Percentiles rank a stretch among this genome's conserved stretches.
phyloP scores from a whole-genome alignment of 192 early-diverging fungal species.

The Gryganskiella cystojenkinii region DNA sequence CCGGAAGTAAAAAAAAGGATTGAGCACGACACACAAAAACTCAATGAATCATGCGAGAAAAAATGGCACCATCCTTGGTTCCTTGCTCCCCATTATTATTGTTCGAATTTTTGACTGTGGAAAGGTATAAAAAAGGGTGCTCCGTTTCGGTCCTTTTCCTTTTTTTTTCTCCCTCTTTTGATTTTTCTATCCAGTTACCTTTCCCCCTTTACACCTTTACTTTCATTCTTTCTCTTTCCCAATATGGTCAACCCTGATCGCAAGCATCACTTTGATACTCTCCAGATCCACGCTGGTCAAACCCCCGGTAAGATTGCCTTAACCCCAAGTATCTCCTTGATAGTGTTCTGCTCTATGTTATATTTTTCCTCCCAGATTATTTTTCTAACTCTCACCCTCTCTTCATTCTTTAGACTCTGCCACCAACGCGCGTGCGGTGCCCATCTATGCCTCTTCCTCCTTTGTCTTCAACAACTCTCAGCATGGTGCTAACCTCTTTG shows the following conservation, averaged over 20 bases:
- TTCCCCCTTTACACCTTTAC: neutral
- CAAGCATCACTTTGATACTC: constrained; percentile 82
- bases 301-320: constrained; percentile 29
- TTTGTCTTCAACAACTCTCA: constrained; percentile 86
- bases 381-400: neutral
- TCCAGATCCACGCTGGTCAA: constrained; percentile 93
- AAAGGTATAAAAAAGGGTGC: constrained; percentile 12
- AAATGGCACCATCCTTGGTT: neutral
- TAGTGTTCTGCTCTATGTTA: neutral
- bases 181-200: neutral
- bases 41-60: no score
- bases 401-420: constrained; percentile 40
- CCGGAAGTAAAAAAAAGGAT: neutral
- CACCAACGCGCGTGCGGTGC: constrained; percentile 86
- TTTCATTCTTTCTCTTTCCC: neutral
- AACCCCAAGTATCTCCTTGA: neutral
- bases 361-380: neutral
- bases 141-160: neutral
- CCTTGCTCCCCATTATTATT: neutral
- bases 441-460: constrained; percentile 91
- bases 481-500: constrained; percentile 88
- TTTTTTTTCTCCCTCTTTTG: constrained; percentile 3
- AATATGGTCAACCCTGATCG: constrained; percentile 14
- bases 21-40: neutral
- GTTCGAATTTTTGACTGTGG: neutral